Evolutionary conservation across 495 filamentous ascomycete species (phyloP).

Genomic region (Hapsidospora chrysogenum): DNA sequence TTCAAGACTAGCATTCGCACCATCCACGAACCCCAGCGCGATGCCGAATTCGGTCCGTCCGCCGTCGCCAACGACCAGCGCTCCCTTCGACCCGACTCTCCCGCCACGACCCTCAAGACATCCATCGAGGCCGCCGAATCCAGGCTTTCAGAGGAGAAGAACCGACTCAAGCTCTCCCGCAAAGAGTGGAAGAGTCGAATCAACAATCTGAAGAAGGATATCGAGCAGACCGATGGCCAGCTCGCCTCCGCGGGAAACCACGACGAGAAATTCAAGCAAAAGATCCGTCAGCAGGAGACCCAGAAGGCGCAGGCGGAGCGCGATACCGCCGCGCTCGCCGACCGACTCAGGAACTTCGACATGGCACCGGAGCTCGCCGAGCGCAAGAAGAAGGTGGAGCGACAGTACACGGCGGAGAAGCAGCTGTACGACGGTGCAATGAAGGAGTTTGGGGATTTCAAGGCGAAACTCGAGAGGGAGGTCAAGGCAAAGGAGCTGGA

Average conservation of each 20-base stretch:
- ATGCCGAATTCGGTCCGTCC: background rate
- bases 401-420: conserved; percentile 44
- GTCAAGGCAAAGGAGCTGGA: conserved; percentile 50
- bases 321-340: conserved; percentile 40
- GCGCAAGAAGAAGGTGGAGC: conserved; percentile 42
- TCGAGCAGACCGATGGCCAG: conserved; percentile 51
- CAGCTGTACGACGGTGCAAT: conserved; percentile 42
- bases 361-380: conserved; percentile 49
- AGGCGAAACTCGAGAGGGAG: conserved; percentile 45
- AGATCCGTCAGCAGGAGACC: conserved; percentile 58
- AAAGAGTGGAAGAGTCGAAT: conserved; percentile 65
- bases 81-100: conserved; percentile 60
- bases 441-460: conserved; percentile 42
- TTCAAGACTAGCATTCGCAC: conserved; percentile 72
- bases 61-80: conserved; percentile 32
- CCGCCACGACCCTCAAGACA: conserved; percentile 72
- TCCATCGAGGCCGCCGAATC: conserved; percentile 67
- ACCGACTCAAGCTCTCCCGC: conserved; percentile 54
- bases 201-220: conserved; percentile 58
- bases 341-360: conserved; percentile 49
- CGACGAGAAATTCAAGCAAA: conserved; percentile 70
- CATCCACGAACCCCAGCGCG: conserved; percentile 36
- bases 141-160: conserved; percentile 61
- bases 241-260: conserved; percentile 58
- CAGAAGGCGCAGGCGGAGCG: conserved; percentile 70